These are phyloP conservation scores for Scedosporium dehoogii DNA, from an alignment of 2,329 filamentous ascomycete species.

Conservation along the genomic window DNA sequence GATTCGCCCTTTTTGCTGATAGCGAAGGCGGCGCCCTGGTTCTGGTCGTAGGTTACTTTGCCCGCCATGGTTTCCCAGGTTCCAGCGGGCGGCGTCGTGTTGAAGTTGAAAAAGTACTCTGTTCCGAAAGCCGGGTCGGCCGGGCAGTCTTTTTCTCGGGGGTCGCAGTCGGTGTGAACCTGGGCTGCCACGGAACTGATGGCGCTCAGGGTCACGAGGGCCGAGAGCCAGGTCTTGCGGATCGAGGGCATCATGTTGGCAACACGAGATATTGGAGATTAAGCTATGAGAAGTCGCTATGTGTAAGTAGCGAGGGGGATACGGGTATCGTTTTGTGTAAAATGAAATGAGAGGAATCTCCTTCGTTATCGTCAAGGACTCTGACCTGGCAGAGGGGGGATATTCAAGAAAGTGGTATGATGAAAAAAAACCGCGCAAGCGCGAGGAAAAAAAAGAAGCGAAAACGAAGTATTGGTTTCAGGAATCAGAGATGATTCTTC, in stretches of 20 bases:
- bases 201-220: conserved; percentile 22
- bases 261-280: not conserved
- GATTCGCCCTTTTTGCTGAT: conserved; percentile 63
- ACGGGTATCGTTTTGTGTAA: not conserved
- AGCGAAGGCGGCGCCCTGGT: conserved; percentile 60
- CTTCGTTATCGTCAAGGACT: not conserved
- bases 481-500: not conserved
- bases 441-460: conserved; percentile 1
- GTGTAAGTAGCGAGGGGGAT: not conserved
- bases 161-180: conserved; percentile 69
- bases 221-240: not conserved
- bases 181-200: conserved; percentile 52
- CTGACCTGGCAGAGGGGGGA: not conserved
- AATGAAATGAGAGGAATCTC: not conserved
- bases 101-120: conserved; percentile 54
- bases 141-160: conserved; percentile 60
- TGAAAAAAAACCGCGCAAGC: not conserved
- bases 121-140: conserved; percentile 61
- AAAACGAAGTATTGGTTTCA: not conserved
- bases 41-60: conserved; percentile 47
- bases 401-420: not conserved
- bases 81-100: conserved; percentile 44
- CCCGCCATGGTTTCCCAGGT: conserved; percentile 64
- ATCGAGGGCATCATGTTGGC: not conserved
- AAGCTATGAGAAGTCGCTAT: not conserved